Evolutionary conservation across 176 grass and related monocot species (phyloP).

Genomic region (Areca catechu): DNA sequence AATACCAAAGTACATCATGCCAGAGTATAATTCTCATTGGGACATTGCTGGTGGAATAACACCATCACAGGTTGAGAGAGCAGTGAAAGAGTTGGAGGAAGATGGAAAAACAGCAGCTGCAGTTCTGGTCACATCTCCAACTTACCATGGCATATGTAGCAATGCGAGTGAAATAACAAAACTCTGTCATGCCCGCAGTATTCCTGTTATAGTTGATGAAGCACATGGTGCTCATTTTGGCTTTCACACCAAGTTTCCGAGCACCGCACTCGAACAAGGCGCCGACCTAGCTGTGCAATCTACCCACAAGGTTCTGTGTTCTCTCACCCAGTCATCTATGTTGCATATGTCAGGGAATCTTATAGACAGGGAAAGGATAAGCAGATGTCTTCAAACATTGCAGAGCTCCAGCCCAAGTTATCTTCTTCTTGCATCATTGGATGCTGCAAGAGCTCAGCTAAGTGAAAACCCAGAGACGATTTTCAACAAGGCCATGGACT

Average conservation of each 20-base stretch:
- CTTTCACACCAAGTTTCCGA: constrained; percentile 57
- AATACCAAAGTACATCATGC: constrained; percentile 74
- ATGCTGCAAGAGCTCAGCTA: constrained; percentile 77
- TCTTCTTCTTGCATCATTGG: constrained; percentile 75
- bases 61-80: constrained; percentile 35
- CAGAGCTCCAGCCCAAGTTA: constrained; percentile 93
- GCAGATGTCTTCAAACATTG: constrained; percentile 59
- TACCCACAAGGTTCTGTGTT: constrained; percentile 86
- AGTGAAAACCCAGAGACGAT: constrained; percentile 21
- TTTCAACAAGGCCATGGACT: constrained; percentile 42
- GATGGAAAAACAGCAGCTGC: constrained; percentile 41
- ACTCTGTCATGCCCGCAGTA: constrained; percentile 38
- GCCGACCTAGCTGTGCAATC: constrained; percentile 76
- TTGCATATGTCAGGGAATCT: constrained; percentile 58
- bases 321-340: constrained; percentile 91
- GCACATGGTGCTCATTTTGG: constrained; percentile 74
- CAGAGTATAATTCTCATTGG: constrained; percentile 65
- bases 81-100: constrained; percentile 43
- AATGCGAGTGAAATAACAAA: constrained; percentile 45
- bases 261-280: constrained; percentile 63
- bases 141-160: constrained; percentile 87
- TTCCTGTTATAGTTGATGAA: constrained; percentile 80
- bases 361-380: constrained; percentile 47
- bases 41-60: constrained; percentile 63
- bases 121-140: constrained; percentile 76